Evolutionary conservation across 345 rosid species (phyloP).

Genomic region (Hypericum perforatum): DNA sequence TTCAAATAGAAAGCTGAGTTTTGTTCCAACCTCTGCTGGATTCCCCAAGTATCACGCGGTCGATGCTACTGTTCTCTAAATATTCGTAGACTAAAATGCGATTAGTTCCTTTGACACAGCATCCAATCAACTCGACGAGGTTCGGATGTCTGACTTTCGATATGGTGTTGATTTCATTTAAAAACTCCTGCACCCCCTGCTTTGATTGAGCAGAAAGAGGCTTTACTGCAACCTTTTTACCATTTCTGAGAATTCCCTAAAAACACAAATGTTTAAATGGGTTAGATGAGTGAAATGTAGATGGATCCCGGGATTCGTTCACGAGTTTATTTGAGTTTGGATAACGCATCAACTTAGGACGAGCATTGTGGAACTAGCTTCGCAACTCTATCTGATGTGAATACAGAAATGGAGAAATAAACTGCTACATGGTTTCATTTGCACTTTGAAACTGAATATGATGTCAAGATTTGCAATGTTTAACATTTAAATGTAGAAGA

Average conservation of each 20-base stretch:
- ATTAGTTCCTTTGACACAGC: slow-evolving; percentile 53
- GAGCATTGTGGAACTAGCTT: too few species aligned
- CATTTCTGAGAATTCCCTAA: slow-evolving; percentile 56
- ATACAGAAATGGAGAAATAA: too few species aligned
- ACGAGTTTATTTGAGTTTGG: too few species aligned
- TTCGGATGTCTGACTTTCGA: slow-evolving; percentile 68
- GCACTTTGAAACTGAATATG: too few species aligned
- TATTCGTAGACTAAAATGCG: slow-evolving; percentile 81
- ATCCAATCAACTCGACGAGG: slow-evolving; percentile 82
- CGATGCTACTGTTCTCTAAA: slow-evolving; percentile 74
- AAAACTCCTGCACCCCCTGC: slow-evolving; percentile 73
- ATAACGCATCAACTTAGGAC: too few species aligned
- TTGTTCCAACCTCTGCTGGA: slow-evolving; percentile 1
- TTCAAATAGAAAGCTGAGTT: not conserved
- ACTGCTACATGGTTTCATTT: too few species aligned
- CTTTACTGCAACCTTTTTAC: slow-evolving; percentile 65
- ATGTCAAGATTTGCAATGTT: too few species aligned
- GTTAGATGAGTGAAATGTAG: too few species aligned
- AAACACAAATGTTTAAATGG: not conserved
- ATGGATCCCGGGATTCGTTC: too few species aligned
- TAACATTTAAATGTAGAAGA: too few species aligned
- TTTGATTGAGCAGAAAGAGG: slow-evolving; percentile 58
- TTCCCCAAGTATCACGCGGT: slow-evolving; percentile 54
- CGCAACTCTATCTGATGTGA: too few species aligned
- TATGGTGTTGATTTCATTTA: slow-evolving; percentile 62